These are phyloP conservation scores for Penicillium polonicum DNA, from an alignment of 2,329 filamentous ascomycete genomes.

Conservation along the genomic window DNA sequence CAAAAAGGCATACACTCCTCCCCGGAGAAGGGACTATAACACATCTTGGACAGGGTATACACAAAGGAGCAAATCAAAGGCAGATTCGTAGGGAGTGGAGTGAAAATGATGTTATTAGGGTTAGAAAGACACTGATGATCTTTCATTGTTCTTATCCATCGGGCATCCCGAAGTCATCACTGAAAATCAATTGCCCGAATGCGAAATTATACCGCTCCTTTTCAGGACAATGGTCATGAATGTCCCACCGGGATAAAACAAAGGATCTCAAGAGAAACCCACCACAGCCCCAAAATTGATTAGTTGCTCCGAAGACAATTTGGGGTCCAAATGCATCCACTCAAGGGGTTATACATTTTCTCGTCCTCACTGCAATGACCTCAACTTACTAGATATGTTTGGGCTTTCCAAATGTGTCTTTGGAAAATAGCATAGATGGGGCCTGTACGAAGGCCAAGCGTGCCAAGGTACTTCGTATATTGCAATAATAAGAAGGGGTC, in stretches of 20 bases:
- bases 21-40: neutral
- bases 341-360: neutral
- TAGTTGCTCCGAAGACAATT: neutral
- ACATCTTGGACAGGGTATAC: neutral
- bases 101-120: neutral
- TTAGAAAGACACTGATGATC: neutral
- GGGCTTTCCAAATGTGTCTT: neutral
- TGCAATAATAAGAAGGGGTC: neutral
- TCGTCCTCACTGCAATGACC: neutral
- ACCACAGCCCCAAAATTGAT: neutral
- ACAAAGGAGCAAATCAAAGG: neutral
- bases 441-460: neutral
- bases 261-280: neutral
- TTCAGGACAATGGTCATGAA: neutral
- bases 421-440: neutral
- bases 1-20: neutral
- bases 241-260: neutral
- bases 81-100: neutral
- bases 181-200: conserved; percentile 1
- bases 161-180: neutral
- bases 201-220: neutral
- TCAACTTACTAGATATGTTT: neutral
- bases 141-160: neutral
- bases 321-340: conserved; percentile 2
- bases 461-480: neutral